phyloP scores from a whole-genome alignment of 306 rosid genomes.

The Ammopiptanthus mongolicus region DNA sequence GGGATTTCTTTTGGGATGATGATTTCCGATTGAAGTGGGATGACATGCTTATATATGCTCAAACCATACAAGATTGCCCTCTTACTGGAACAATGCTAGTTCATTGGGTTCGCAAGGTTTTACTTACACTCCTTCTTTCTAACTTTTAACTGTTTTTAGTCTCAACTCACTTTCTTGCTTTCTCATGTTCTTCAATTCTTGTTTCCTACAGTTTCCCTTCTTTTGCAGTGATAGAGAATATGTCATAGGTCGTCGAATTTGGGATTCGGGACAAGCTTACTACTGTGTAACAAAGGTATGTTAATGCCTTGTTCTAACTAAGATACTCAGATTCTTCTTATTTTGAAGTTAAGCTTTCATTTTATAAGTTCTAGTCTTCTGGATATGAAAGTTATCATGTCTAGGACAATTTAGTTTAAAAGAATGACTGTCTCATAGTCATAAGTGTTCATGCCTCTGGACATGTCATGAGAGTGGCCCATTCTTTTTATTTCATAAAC shows the following conservation, averaged over 20 bases:
- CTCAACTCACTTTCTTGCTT: neutral
- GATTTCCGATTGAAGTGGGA: conserved; percentile 46
- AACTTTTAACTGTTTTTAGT: neutral
- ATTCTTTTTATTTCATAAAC: neutral
- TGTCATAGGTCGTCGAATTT: conserved; percentile 60
- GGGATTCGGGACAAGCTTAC: conserved; percentile 45
- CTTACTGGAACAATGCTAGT: conserved; percentile 48
- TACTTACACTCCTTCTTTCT: neutral
- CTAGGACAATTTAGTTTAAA: neutral
- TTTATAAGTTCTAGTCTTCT: neutral
- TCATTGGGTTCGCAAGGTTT: conserved; percentile 61
- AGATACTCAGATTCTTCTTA: neutral
- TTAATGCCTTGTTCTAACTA: neutral
- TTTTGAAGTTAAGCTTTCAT: neutral
- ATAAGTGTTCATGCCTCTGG: neutral
- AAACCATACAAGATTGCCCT: conserved; percentile 32
- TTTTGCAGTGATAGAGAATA: conserved; percentile 69
- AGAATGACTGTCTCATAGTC: neutral
- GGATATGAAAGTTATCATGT: neutral
- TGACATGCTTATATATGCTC: conserved; percentile 43
- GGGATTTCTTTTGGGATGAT: conserved; percentile 63
- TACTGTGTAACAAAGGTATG: conserved; percentile 65
- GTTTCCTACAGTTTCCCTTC: conserved; percentile 54
- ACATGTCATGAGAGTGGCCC: neutral
- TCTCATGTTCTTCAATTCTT: conserved; percentile 16